Percentiles rank a stretch among this genome's conserved stretches.
phyloP scores from a whole-genome alignment of 495 filamentous ascomycete species.

The Neurospora sp. region DNA sequence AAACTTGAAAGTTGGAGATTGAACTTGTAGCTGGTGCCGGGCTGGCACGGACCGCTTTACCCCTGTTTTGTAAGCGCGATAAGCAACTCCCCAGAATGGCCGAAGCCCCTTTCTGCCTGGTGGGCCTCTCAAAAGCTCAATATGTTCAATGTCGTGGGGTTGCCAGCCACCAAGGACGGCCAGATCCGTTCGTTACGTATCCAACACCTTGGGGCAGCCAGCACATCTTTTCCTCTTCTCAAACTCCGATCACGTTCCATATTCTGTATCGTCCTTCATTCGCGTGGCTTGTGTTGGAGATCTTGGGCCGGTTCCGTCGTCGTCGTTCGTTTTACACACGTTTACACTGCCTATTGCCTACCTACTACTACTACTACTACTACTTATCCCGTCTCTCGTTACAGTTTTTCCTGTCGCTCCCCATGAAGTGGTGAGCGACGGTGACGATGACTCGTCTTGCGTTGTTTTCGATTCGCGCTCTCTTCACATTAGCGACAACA shows the following conservation, averaged over 20 bases:
- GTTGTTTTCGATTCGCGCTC: slow-evolving; percentile 18
- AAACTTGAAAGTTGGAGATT: too few relatives aligned
- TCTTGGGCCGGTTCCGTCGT: slow-evolving; percentile 11
- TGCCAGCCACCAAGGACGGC: slow-evolving; percentile 10
- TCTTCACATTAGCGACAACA: slow-evolving; percentile 17
- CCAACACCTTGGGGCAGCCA: slow-evolving; percentile 3
- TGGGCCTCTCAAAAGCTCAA: slow-evolving; percentile 6
- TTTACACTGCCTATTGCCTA: not conserved
- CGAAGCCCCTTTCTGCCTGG: slow-evolving; percentile 11
- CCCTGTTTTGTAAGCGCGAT: too few relatives aligned
- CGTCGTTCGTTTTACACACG: slow-evolving; percentile 7
- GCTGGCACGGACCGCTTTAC: too few relatives aligned
- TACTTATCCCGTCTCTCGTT: slow-evolving; percentile 17
- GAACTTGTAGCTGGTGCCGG: not conserved
- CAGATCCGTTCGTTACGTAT: slow-evolving; percentile 11
- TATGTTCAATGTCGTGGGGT: slow-evolving; percentile 12
- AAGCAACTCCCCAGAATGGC: not conserved
- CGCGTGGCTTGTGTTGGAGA: slow-evolving; percentile 13
- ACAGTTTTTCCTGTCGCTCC: slow-evolving; percentile 18
- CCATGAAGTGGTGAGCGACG: slow-evolving; percentile 24
- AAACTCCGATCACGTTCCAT: slow-evolving; percentile 6
- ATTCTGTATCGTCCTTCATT: slow-evolving; percentile 16
- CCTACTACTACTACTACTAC: not conserved
- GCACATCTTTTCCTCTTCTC: slow-evolving; percentile 13
- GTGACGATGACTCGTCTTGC: slow-evolving; percentile 22